Evolutionary conservation across 108 stramenopile species (phyloP).

Genomic region (Epipyxis sp.): DNA sequence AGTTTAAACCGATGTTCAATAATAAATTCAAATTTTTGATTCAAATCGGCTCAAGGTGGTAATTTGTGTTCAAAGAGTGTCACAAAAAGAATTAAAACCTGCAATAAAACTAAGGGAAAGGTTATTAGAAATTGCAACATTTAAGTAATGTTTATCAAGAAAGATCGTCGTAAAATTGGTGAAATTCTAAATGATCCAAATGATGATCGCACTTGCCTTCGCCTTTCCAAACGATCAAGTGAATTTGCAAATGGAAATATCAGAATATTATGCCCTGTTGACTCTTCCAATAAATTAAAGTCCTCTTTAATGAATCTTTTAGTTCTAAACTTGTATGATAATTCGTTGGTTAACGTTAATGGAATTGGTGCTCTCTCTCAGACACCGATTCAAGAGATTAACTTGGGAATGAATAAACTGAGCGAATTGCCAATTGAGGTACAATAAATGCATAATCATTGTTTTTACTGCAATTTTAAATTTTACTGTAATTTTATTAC

Average conservation of each 20-base stretch:
- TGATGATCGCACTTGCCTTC: background rate
- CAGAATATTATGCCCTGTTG: background rate
- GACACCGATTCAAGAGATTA: constrained; percentile 29
- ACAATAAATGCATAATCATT: background rate
- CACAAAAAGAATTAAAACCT: too few relatives aligned
- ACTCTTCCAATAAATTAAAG: background rate
- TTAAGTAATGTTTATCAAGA: constrained; percentile 36
- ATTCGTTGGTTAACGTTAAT: background rate
- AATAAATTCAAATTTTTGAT: too few relatives aligned
- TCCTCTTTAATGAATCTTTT: background rate
- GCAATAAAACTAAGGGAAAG: too few relatives aligned
- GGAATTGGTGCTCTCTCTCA: background rate
- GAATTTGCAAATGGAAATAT: constrained; percentile 22
- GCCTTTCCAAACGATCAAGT: constrained; percentile 13
- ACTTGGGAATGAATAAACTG: constrained; percentile 20
- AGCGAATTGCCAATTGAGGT: constrained; percentile 16
- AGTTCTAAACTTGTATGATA: constrained; percentile 21
- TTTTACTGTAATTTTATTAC: background rate
- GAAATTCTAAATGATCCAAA: constrained; percentile 20
- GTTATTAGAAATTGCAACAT: too few relatives aligned
- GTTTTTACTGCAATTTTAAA: background rate
- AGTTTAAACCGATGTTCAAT: too few relatives aligned
- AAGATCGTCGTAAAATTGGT: constrained; percentile 17
- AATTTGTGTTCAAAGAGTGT: too few relatives aligned
- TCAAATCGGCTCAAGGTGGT: too few relatives aligned